These are phyloP conservation scores for Diaporthe citri DNA, from an alignment of 2,329 filamentous ascomycete species.

Conservation along the genomic window DNA sequence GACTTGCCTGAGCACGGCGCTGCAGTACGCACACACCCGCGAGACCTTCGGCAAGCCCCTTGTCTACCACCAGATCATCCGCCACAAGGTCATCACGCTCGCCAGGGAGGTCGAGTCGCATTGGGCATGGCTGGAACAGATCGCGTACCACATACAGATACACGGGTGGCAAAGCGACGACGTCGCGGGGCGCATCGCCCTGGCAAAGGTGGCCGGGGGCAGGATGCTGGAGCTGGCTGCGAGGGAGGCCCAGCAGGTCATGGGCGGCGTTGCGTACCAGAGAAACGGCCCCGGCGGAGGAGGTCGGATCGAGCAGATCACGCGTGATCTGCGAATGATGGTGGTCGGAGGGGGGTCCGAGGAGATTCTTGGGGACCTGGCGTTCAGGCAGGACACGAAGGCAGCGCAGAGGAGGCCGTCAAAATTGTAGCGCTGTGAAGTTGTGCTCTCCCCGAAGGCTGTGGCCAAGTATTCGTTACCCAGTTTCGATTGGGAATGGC, in stretches of 20 bases:
- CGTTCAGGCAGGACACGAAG: constrained; percentile 57
- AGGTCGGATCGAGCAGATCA: constrained; percentile 61
- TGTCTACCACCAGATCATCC: constrained; percentile 67
- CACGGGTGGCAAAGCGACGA: constrained; percentile 44
- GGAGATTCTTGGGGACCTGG: constrained; percentile 62
- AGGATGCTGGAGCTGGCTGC: constrained; percentile 60
- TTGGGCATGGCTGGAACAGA: constrained; percentile 69
- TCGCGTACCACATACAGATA: constrained; percentile 62
- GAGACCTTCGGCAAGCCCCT: constrained; percentile 69
- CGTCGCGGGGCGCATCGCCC: constrained; percentile 45
- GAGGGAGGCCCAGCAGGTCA: constrained; percentile 62
- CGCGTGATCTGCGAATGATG: constrained; percentile 62
- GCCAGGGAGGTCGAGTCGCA: constrained; percentile 69
- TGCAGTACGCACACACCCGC: constrained; percentile 61
- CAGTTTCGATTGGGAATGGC: no score
- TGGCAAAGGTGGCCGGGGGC: constrained; percentile 59
- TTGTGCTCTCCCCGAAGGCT: background rate
- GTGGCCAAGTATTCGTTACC: background rate
- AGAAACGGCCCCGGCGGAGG: constrained; percentile 54
- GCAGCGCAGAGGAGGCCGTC: background rate
- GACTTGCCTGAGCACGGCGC: constrained; percentile 64
- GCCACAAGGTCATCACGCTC: constrained; percentile 67
- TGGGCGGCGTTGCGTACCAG: constrained; percentile 62
- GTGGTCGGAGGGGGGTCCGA: constrained; percentile 64
- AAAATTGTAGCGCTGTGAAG: background rate